Percentiles rank a stretch among this genome's conserved stretches.
phyloP scores from a whole-genome alignment of 208 protist species.

The Leishmania tarentolae region DNA sequence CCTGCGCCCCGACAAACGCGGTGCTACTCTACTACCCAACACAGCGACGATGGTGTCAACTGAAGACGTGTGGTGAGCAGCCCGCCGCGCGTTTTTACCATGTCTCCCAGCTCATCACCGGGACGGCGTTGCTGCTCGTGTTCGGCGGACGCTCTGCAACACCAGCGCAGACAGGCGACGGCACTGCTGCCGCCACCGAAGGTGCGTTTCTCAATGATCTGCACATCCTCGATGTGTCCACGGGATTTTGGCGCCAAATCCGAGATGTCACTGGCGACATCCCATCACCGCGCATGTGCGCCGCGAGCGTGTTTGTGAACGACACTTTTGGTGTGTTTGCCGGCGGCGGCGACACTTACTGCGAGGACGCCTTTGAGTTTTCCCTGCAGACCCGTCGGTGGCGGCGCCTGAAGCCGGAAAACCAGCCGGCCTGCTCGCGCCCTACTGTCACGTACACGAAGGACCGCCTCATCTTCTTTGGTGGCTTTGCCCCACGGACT shows the following conservation, averaged over 20 bases:
- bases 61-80: constrained; percentile 38
- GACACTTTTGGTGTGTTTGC: constrained; percentile 45
- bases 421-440: constrained; percentile 48
- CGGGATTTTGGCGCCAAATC: constrained; percentile 46
- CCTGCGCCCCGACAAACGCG: constrained; percentile 30
- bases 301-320: constrained; percentile 43
- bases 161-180: not conserved
- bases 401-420: constrained; percentile 22
- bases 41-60: constrained; percentile 35
- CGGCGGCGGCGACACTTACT: constrained; percentile 41
- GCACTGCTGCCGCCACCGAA: constrained; percentile 1
- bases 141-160: constrained; percentile 50
- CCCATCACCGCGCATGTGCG: constrained; percentile 47
- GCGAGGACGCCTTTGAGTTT: constrained; percentile 39
- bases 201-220: constrained; percentile 46
- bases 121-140: constrained; percentile 51
- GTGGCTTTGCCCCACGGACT: constrained; percentile 32
- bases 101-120: constrained; percentile 40
- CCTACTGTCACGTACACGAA: constrained; percentile 42
- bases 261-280: constrained; percentile 16
- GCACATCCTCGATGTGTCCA: constrained; percentile 48
- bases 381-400: constrained; percentile 34
- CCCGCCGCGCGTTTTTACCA: constrained; percentile 54
- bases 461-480: constrained; percentile 52
- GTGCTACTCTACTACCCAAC: constrained; percentile 38